These are phyloP conservation scores for Lachancea lanzarotensis DNA, from an alignment of 805 yeast species.

Conservation along the genomic window DNA sequence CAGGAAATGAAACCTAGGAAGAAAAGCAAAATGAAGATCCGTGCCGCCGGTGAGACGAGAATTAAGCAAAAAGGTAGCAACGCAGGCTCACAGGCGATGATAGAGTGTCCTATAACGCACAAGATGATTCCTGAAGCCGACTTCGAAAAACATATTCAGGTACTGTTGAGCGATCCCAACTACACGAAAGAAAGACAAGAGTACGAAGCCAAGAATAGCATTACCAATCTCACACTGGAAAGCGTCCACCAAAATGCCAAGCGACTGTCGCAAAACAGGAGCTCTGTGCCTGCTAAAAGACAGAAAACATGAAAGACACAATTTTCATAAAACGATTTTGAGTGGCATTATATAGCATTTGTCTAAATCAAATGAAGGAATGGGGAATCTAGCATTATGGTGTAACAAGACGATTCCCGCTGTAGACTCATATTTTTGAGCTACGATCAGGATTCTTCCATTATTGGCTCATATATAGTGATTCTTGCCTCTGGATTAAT, in stretches of 20 bases:
- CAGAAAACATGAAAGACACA: slow-evolving; percentile 3
- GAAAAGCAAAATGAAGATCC: slow-evolving; percentile 53
- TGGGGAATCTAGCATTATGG: no score
- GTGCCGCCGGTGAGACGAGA: slow-evolving; percentile 67
- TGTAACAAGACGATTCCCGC: no score
- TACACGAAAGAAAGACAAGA: slow-evolving; percentile 60
- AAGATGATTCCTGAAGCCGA: slow-evolving; percentile 60
- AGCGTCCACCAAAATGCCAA: slow-evolving; percentile 61
- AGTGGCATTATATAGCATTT: no score
- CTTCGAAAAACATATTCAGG: slow-evolving; percentile 65
- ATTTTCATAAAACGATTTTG: no score
- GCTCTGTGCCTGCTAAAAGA: slow-evolving; percentile 4
- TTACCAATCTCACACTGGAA: slow-evolving; percentile 44
- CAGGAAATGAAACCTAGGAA: slow-evolving; percentile 11
- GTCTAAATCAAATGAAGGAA: no score
- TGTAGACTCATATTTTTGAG: no score
- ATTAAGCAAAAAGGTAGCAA: slow-evolving; percentile 16
- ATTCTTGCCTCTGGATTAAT: no score
- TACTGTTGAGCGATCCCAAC: slow-evolving; percentile 68
- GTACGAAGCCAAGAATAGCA: slow-evolving; percentile 50
- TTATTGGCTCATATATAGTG: no score
- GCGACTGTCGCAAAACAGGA: slow-evolving; percentile 22
- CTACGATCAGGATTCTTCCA: no score
- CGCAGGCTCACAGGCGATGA: slow-evolving; percentile 15
- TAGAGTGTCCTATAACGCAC: slow-evolving; percentile 78